These are phyloP conservation scores for Cadophora luteo-olivacea DNA, from an alignment of 2,329 filamentous ascomycete genomes.

Conservation along the genomic window DNA sequence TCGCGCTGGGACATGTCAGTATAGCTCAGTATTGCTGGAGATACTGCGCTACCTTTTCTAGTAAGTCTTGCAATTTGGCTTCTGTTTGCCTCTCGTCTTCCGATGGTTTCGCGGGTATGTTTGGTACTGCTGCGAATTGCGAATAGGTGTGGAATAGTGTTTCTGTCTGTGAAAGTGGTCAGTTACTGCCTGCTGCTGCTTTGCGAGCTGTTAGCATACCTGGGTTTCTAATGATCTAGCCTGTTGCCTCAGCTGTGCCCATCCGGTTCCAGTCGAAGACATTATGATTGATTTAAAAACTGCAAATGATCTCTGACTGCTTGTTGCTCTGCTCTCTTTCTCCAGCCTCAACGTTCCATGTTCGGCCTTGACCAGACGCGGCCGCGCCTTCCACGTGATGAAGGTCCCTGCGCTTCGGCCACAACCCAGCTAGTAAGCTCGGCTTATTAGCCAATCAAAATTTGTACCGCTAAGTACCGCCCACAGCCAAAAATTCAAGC, in stretches of 20 bases:
- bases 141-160: constrained; percentile 84
- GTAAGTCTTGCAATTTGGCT: constrained; percentile 79
- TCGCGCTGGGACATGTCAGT: constrained; percentile 68
- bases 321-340: constrained; percentile 9
- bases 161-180: constrained; percentile 70
- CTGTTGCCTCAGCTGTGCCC: constrained; percentile 94
- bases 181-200: constrained; percentile 20
- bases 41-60: constrained; percentile 71
- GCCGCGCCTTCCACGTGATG: background rate
- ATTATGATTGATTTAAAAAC: constrained; percentile 28
- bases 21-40: background rate
- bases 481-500: constrained; percentile 19
- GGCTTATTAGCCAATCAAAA: constrained; percentile 3
- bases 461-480: background rate
- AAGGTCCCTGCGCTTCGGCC: background rate
- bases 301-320: background rate
- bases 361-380: constrained; percentile 7
- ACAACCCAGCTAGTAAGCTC: background rate
- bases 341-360: constrained; percentile 6
- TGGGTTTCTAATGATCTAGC: constrained; percentile 88
- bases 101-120: constrained; percentile 81
- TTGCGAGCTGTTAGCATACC: constrained; percentile 56
- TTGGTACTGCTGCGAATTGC: constrained; percentile 82
- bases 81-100: constrained; percentile 85
- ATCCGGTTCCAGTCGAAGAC: constrained; percentile 59